These are phyloP conservation scores for Fusarium globosum DNA, from an alignment of 2,329 filamentous ascomycete genomes.

Conservation along the genomic window DNA sequence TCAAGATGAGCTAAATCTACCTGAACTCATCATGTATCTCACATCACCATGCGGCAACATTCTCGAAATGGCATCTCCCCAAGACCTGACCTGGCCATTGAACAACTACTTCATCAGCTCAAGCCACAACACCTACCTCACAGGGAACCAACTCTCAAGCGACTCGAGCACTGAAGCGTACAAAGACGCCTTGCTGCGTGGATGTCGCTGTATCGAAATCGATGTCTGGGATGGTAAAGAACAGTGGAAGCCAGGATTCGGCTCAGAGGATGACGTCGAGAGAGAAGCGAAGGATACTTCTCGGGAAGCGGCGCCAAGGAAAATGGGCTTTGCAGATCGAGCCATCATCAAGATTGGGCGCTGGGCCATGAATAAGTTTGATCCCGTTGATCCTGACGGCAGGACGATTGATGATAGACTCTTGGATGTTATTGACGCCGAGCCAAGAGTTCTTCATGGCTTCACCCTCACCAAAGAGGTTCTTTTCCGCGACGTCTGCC, in stretches of 20 bases:
- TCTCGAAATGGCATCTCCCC: constrained; percentile 3
- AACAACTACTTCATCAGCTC: constrained; percentile 94
- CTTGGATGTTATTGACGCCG: background rate
- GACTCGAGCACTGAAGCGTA: constrained; percentile 82
- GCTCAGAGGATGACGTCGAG: fast-evolving
- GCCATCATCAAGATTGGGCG: background rate
- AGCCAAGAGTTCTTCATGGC: constrained; percentile 80
- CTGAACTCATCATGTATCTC: constrained; percentile 10
- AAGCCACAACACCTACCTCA: constrained; percentile 93
- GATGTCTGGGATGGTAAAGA: constrained; percentile 90
- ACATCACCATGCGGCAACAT: constrained; percentile 14
- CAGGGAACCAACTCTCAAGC: constrained; percentile 84
- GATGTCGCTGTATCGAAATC: constrained; percentile 91
- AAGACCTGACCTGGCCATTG: constrained; percentile 74
- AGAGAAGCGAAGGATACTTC: background rate
- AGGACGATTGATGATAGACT: background rate
- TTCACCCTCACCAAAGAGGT: constrained; percentile 86
- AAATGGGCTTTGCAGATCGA: background rate
- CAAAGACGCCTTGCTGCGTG: constrained; percentile 76
- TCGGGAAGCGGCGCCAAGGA: background rate
- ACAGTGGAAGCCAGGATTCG: background rate
- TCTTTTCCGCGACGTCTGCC: constrained; percentile 86
- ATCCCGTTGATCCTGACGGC: background rate
- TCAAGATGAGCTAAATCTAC: background rate
- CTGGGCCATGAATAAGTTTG: constrained; percentile 14